These are phyloP conservation scores for Aspergillus flavus DNA, from an alignment of 2,329 filamentous ascomycete genomes.

Conservation along the genomic window DNA sequence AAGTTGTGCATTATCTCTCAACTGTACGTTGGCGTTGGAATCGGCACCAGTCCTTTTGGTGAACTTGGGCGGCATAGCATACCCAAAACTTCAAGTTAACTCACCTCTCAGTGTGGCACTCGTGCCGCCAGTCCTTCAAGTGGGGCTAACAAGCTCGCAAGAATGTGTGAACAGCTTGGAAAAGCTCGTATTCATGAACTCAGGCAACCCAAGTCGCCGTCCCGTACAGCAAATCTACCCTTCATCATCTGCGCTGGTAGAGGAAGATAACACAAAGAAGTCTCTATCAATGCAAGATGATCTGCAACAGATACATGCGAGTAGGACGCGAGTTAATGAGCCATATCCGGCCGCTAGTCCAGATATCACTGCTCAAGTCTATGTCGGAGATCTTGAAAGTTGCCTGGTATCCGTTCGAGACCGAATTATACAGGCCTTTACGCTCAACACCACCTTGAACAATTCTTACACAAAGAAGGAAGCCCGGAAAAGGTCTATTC, in stretches of 20 bases:
- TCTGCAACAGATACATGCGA: neutral
- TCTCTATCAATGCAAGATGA: neutral
- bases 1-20: neutral
- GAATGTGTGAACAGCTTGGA: neutral
- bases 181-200: neutral
- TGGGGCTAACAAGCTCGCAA: neutral
- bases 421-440: neutral
- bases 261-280: neutral
- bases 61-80: neutral
- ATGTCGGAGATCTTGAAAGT: neutral
- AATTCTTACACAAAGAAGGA: neutral
- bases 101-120: neutral
- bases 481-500: neutral
- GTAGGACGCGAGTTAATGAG: neutral
- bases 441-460: neutral
- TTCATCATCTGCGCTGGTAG: neutral
- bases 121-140: neutral
- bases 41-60: neutral
- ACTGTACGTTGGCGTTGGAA: neutral
- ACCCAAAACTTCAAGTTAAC: neutral
- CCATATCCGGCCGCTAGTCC: neutral
- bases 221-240: neutral
- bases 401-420: neutral
- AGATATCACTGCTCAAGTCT: neutral
- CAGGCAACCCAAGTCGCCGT: neutral